These are phyloP conservation scores for Diaporthe eres DNA, from an alignment of 2,329 filamentous ascomycete species.

Conservation along the genomic window DNA sequence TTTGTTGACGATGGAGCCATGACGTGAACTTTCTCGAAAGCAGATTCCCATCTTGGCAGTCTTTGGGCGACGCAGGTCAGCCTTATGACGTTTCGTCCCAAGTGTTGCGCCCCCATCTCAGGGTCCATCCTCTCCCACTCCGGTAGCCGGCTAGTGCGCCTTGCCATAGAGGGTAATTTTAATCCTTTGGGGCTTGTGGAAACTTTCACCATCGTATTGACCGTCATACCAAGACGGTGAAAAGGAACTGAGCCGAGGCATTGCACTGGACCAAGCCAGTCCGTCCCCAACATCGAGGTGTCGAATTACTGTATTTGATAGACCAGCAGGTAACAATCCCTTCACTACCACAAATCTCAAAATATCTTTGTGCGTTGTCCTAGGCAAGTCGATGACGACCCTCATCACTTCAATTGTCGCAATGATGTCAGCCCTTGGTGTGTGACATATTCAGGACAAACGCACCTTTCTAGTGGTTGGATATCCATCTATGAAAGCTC, in stretches of 20 bases:
- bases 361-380: background rate
- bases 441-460: background rate
- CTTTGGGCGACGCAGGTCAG: background rate
- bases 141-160: background rate
- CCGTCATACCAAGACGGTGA: background rate
- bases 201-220: background rate
- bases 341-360: background rate
- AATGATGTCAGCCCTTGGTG: background rate
- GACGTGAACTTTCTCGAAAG: background rate
- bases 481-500: background rate
- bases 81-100: conserved; percentile 22
- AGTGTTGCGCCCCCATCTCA: background rate
- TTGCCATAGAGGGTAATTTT: background rate
- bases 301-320: background rate
- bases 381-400: background rate
- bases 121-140: background rate
- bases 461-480: background rate
- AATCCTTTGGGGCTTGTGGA: background rate
- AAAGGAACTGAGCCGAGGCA: background rate
- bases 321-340: background rate
- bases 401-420: background rate
- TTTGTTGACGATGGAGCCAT: background rate
- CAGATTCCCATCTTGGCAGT: background rate
- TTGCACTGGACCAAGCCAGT: background rate
- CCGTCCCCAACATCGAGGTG: background rate